These are phyloP conservation scores for Myrmaecium sp. DNA, from an alignment of 2,329 filamentous ascomycete species.

Conservation along the genomic window DNA sequence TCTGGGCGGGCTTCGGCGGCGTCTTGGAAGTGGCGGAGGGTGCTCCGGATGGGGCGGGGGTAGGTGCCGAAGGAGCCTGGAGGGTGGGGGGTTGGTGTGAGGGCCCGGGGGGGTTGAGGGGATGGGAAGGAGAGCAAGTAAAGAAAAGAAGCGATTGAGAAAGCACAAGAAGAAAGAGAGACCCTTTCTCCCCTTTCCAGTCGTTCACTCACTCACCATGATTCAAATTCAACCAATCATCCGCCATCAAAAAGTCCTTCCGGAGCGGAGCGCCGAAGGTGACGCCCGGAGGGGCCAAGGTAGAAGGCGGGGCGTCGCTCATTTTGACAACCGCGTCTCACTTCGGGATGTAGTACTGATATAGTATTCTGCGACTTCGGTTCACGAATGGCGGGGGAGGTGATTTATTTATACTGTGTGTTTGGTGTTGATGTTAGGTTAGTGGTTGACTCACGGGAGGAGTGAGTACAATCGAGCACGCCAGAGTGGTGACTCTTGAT, in stretches of 20 bases:
- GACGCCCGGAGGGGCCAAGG: no score
- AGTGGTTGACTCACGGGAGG: no score
- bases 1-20: constrained; percentile 54
- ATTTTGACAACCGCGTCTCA: no score
- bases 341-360: no score
- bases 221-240: constrained; percentile 57
- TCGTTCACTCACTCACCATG: constrained; percentile 51
- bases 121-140: background rate
- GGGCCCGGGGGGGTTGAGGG: background rate
- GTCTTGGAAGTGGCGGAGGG: constrained; percentile 48
- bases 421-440: no score
- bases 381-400: no score
- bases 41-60: constrained; percentile 43
- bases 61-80: constrained; percentile 63
- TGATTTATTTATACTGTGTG: no score
- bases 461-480: no score
- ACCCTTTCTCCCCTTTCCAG: no score
- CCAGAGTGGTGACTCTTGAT: no score
- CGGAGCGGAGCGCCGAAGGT: constrained; percentile 39
- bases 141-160: constrained; percentile 1
- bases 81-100: constrained; percentile 1
- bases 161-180: constrained; percentile 2
- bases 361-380: no score
- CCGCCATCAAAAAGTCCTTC: constrained; percentile 52
- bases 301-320: no score